phyloP scores from a whole-genome alignment of 1,284 basidiomycete genomes.

The Hymenochaete sp. region DNA sequence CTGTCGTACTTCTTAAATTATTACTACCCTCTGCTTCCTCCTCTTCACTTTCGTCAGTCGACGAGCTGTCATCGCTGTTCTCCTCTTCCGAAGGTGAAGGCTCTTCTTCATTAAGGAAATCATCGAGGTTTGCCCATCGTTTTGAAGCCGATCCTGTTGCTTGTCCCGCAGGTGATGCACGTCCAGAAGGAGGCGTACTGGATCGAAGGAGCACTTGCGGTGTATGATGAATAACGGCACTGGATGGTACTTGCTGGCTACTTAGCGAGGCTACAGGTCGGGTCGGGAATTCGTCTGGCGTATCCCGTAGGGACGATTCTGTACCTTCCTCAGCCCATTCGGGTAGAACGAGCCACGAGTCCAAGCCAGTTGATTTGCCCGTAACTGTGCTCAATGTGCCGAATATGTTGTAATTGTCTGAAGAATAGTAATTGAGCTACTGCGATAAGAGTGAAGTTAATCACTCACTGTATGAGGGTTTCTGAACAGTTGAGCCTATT shows the following conservation, averaged over 20 bases:
- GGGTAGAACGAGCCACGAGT: conserved; percentile 32
- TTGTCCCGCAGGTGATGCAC: conserved; percentile 34
- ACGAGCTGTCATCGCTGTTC: no score
- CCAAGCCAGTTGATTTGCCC: conserved; percentile 37
- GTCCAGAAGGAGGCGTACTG: conserved; percentile 34
- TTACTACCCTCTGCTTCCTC: no score
- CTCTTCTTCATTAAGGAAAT: conserved; percentile 59
- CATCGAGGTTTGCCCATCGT: conserved; percentile 54
- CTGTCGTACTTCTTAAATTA: no score
- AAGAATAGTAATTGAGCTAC: conserved; percentile 15
- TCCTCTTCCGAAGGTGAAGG: no score
- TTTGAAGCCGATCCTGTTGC: conserved; percentile 31
- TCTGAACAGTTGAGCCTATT: conserved; percentile 34
- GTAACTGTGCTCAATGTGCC: conserved; percentile 53
- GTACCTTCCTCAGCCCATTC: conserved; percentile 59
- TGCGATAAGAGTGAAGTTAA: conserved; percentile 21
- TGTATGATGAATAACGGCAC: conserved; percentile 34
- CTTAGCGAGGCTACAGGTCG: conserved; percentile 22
- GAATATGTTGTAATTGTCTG: conserved; percentile 28
- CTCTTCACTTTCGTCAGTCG: no score
- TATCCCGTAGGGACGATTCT: conserved; percentile 45
- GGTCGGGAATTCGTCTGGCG: conserved; percentile 43
- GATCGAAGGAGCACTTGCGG: neutral
- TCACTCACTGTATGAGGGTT: conserved; percentile 23
- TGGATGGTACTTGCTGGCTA: conserved; percentile 24